phyloP scores from a whole-genome alignment of 192 early-diverging fungal species.

The Linnemannia elongata region DNA sequence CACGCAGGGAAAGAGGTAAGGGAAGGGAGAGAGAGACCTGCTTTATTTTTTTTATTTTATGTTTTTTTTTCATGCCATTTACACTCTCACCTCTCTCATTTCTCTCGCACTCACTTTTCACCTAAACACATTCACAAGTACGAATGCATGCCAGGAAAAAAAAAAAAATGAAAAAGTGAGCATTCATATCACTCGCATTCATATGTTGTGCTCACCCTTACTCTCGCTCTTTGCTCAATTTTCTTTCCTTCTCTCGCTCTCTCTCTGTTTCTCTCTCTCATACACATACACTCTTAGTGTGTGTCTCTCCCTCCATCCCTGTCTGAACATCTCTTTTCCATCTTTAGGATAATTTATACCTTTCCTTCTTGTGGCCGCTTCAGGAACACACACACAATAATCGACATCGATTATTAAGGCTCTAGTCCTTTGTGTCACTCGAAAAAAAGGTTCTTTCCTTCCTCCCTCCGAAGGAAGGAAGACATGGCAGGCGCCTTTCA shows the following conservation, averaged over 20 bases:
- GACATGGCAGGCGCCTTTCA: too few species aligned
- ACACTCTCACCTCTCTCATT: neutral
- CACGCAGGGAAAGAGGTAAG: too few species aligned
- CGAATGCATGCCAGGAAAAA: slow-evolving; percentile 3
- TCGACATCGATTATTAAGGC: too few species aligned
- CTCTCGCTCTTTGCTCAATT: neutral
- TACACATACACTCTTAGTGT: too few species aligned
- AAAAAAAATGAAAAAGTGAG: neutral
- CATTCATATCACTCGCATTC: slow-evolving; percentile 9
- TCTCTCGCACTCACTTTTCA: neutral
- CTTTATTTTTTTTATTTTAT: neutral
- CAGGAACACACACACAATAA: too few species aligned
- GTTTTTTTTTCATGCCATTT: too few species aligned
- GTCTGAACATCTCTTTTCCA: neutral
- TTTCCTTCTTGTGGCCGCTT: too few species aligned
- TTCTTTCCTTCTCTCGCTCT: neutral
- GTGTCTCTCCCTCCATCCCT: neutral
- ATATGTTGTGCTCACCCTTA: neutral
- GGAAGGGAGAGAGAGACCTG: too few species aligned
- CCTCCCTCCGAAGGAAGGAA: too few species aligned
- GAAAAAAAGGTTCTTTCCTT: too few species aligned
- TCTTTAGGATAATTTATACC: neutral
- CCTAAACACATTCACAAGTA: neutral
- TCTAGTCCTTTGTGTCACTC: too few species aligned
- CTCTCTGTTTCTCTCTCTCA: neutral